A percentile compares a stretch with the other conserved stretches of the same genome.
These are phyloP conservation scores for Fusarium austroafricanum DNA, from an alignment of 2,329 filamentous ascomycete species.

Conservation along the genomic window DNA sequence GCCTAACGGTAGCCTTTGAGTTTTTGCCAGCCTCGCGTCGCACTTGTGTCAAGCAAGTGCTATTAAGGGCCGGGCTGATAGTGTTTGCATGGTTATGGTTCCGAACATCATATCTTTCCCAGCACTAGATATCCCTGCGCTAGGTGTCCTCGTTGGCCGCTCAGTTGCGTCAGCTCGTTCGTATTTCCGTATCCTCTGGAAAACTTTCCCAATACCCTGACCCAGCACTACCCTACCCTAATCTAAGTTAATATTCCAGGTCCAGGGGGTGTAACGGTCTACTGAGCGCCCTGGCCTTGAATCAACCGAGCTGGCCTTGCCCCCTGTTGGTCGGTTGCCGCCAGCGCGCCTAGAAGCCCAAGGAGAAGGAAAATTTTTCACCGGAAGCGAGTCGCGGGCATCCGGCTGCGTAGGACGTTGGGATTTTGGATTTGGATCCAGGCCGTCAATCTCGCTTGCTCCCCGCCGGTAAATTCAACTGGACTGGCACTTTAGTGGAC, in stretches of 20 bases:
- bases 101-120: constrained; percentile 16
- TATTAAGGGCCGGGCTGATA: constrained; percentile 38
- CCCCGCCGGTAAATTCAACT: constrained; percentile 51
- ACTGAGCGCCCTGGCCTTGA: constrained; percentile 43
- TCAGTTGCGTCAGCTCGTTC: constrained; percentile 42
- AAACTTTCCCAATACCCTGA: constrained; percentile 15
- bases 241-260: constrained; percentile 30
- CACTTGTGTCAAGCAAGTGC: constrained; percentile 33
- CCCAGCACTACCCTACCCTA: constrained; percentile 10
- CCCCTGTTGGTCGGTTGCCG: constrained; percentile 45
- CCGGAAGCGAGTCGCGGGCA: constrained; percentile 45
- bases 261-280: constrained; percentile 41
- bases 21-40: constrained; percentile 39
- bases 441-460: constrained; percentile 53
- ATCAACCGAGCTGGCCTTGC: constrained; percentile 45
- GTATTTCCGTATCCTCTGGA: constrained; percentile 41
- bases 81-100: constrained; percentile 28
- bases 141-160: constrained; percentile 12
- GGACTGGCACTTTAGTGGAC: constrained; percentile 45
- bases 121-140: constrained; percentile 20
- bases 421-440: constrained; percentile 42
- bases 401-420: constrained; percentile 45
- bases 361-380: constrained; percentile 49
- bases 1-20: constrained; percentile 23
- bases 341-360: constrained; percentile 47